Percentiles rank a stretch among this genome's conserved stretches.
phyloP scores from a whole-genome alignment of 495 filamentous ascomycete genomes.

The Aspergillus incahuasiensis region DNA sequence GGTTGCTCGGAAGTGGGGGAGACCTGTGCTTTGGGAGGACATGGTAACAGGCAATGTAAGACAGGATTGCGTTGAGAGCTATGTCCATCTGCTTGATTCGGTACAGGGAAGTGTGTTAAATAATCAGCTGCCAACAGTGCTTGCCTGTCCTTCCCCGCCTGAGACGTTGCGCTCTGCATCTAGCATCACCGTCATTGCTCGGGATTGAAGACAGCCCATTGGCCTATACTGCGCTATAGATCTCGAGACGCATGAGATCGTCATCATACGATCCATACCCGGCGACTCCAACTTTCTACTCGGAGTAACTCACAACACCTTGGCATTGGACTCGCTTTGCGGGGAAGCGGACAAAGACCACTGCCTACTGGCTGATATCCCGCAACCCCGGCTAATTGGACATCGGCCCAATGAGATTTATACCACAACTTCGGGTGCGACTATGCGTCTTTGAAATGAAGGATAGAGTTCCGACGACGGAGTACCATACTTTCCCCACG shows the following conservation, averaged over 20 bases:
- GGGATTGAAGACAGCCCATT: background rate
- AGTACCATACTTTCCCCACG: no score
- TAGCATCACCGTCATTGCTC: background rate
- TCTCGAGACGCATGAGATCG: background rate
- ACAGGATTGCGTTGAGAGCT: no score
- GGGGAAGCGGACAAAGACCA: background rate
- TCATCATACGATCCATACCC: background rate
- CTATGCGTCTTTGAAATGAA: no score
- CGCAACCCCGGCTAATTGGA: background rate
- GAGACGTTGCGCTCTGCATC: background rate
- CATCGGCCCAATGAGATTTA: background rate
- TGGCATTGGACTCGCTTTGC: background rate
- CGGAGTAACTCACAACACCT: background rate
- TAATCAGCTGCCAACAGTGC: background rate
- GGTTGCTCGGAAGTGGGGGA: constrained; percentile 29
- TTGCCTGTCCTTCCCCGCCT: background rate
- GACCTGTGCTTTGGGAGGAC: background rate
- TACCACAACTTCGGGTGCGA: background rate
- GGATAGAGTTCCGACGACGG: no score
- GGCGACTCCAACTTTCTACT: background rate
- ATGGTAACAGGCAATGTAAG: no score
- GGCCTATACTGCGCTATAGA: background rate
- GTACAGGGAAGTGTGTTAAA: constrained; percentile 1
- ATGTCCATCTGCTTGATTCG: no score
- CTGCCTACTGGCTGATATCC: background rate